phyloP scores from a whole-genome alignment of 345 rosid genomes.

The Aethionema arabicum region DNA sequence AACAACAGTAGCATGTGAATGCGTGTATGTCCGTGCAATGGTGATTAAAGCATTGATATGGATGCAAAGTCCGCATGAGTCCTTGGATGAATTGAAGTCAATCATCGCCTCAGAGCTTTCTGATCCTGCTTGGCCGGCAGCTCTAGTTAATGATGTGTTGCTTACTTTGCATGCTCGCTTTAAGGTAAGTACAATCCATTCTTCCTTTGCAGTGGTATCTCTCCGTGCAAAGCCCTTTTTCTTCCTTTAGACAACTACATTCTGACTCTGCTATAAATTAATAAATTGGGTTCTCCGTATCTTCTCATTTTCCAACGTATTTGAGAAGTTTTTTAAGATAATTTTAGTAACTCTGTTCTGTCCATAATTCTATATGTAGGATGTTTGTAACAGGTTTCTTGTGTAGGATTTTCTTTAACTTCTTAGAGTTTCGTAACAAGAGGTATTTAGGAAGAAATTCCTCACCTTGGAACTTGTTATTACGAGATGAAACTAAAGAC shows the following conservation, averaged over 20 bases:
- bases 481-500: neutral
- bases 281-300: neutral
- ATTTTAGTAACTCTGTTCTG: constrained; percentile 11
- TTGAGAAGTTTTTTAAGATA: neutral
- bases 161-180: constrained; percentile 99
- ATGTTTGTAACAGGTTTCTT: constrained; percentile 1
- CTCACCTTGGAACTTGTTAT: constrained; percentile 14
- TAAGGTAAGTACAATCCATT: constrained; percentile 53
- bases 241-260: neutral
- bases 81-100: constrained; percentile 89
- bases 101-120: constrained; percentile 98
- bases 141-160: constrained; percentile 88
- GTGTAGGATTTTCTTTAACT: constrained; percentile 5
- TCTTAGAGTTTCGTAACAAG: constrained; percentile 4
- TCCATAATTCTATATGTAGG: constrained; percentile 7
- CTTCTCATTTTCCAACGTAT: constrained; percentile 3
- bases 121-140: constrained; percentile 96
- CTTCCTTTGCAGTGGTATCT: constrained; percentile 11
- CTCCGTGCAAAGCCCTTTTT: neutral
- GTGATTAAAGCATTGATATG: constrained; percentile 99
- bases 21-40: constrained; percentile 97
- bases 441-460: constrained; percentile 17
- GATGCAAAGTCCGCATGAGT: constrained; percentile 98
- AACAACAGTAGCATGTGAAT: constrained; percentile 98
- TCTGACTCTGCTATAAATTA: neutral